These are phyloP conservation scores for Teunomyces cretensis DNA, from an alignment of 805 yeast genomes.

Conservation along the genomic window DNA sequence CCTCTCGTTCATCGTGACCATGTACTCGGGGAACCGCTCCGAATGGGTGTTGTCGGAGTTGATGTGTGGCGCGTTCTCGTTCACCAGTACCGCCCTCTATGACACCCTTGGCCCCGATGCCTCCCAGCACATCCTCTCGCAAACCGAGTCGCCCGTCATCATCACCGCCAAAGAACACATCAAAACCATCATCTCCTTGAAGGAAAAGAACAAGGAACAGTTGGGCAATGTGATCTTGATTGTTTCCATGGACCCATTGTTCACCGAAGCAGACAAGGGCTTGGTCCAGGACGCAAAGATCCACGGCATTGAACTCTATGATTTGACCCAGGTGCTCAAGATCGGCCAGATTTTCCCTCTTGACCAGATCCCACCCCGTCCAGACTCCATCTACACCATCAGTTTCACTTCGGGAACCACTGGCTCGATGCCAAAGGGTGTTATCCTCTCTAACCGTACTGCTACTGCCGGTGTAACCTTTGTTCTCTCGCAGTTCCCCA, in stretches of 20 bases:
- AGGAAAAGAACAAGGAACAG: slow-evolving; percentile 28
- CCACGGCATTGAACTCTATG: slow-evolving; percentile 17
- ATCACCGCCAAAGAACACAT: slow-evolving; percentile 55
- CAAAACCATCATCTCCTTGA: slow-evolving; percentile 45
- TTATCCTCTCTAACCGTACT: slow-evolving; percentile 18
- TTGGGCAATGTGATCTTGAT: slow-evolving; percentile 48
- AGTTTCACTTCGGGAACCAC: slow-evolving; percentile 30
- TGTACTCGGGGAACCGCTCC: slow-evolving; percentile 33
- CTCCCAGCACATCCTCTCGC: slow-evolving; percentile 31
- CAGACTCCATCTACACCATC: slow-evolving; percentile 22
- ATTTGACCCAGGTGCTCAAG: slow-evolving; percentile 19
- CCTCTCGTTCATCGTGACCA: slow-evolving; percentile 31
- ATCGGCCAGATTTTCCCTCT: slow-evolving; percentile 22
- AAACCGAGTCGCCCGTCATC: slow-evolving; percentile 44
- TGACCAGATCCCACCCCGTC: slow-evolving; percentile 14
- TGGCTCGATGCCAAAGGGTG: slow-evolving; percentile 27
- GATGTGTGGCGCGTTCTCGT: slow-evolving; percentile 30
- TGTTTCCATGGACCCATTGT: slow-evolving; percentile 54
- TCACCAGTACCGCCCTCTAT: slow-evolving; percentile 41
- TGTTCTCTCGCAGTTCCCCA: slow-evolving; percentile 11
- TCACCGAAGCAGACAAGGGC: slow-evolving; percentile 48
- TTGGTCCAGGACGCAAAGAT: slow-evolving; percentile 43
- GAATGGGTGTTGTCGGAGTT: slow-evolving; percentile 41
- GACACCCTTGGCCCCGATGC: slow-evolving; percentile 40
- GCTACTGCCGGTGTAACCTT: slow-evolving; percentile 20